Conservation (phyloP, 2,329 filamentous ascomycete species). For the Periconia macrospinosa region DNA sequence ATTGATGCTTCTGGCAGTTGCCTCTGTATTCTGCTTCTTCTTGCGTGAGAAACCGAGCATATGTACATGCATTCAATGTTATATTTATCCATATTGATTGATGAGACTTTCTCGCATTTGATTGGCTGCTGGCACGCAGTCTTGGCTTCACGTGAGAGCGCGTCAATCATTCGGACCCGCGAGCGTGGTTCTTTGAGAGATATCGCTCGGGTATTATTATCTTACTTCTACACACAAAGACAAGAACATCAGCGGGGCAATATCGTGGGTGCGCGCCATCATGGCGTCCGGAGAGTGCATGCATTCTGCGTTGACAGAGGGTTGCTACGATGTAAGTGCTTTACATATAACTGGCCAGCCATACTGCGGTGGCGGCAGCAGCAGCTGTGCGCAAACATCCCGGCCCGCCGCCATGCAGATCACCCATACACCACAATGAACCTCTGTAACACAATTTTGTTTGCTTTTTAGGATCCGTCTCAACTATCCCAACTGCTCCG, state of each 20-base stretch:
- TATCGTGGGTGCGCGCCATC: slow-evolving; percentile 4
- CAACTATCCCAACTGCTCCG: slow-evolving; percentile 40
- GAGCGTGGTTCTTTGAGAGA: no score
- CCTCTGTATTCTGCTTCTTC: no score
- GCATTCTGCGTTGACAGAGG: slow-evolving; percentile 28
- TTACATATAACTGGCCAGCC: slow-evolving; percentile 10
- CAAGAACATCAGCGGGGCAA: not conserved
- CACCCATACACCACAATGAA: slow-evolving; percentile 9
- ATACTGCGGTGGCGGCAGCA: slow-evolving; percentile 5
- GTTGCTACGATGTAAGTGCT: slow-evolving; percentile 38
- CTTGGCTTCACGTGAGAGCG: slow-evolving; percentile 6
- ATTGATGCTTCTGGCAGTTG: no score
- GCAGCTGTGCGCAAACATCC: slow-evolving; percentile 21
- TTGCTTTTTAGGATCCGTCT: slow-evolving; percentile 34
- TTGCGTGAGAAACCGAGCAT: no score
- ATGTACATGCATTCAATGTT: no score
- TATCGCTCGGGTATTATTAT: slow-evolving; percentile 2
- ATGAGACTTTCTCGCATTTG: no score
- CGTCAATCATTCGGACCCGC: not conserved
- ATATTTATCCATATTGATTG: no score
- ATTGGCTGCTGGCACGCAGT: no score
- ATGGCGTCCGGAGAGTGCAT: slow-evolving; percentile 30
- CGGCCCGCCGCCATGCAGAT: slow-evolving; percentile 27
- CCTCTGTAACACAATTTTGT: slow-evolving; percentile 15
- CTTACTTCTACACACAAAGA: not conserved